Conservation (phyloP, 2,329 filamentous ascomycete genomes). For the Remersonia thermophila region DNA sequence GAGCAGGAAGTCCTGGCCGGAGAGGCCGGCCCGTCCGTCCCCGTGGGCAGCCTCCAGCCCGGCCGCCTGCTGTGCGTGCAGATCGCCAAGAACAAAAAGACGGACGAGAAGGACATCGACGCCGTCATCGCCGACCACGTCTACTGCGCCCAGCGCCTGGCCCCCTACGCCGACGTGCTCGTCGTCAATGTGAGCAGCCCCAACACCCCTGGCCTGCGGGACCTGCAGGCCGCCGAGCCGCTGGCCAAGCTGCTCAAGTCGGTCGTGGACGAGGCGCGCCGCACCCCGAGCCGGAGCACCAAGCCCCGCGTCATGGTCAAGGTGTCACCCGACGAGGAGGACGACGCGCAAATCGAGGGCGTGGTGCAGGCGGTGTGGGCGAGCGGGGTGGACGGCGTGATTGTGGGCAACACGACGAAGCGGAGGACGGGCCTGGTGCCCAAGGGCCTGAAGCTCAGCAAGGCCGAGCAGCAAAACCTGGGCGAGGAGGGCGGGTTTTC, state of each 20-base stretch:
- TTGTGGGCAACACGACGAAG: constrained; percentile 96
- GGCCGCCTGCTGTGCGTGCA: constrained; percentile 80
- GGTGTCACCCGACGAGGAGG: constrained; percentile 90
- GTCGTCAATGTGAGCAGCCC: constrained; percentile 97
- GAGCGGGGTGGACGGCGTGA: constrained; percentile 85
- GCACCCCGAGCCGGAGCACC: constrained; percentile 49
- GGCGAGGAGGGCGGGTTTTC: constrained; percentile 80
- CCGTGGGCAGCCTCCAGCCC: constrained; percentile 64
- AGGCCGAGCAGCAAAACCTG: constrained; percentile 54
- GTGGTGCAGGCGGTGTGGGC: constrained; percentile 76
- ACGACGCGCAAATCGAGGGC: constrained; percentile 69
- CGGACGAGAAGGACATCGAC: constrained; percentile 70
- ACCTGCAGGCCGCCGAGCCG: constrained; percentile 74
- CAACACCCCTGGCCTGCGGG: constrained; percentile 83
- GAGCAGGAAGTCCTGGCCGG: constrained; percentile 68
- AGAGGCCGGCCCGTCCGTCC: constrained; percentile 50
- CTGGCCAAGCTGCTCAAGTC: constrained; percentile 68
- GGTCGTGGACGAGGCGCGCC: constrained; percentile 67
- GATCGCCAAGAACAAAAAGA: constrained; percentile 93
- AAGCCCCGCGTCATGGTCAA: constrained; percentile 92
- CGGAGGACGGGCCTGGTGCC: constrained; percentile 60
- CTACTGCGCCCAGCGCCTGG: constrained; percentile 74
- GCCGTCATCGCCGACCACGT: constrained; percentile 75
- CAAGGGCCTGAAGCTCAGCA: constrained; percentile 49
- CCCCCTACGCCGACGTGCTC: constrained; percentile 84